Base-by-base conservation (phyloP, 2,329 filamentous ascomycete species). In the Xylariaceae sp. region DNA sequence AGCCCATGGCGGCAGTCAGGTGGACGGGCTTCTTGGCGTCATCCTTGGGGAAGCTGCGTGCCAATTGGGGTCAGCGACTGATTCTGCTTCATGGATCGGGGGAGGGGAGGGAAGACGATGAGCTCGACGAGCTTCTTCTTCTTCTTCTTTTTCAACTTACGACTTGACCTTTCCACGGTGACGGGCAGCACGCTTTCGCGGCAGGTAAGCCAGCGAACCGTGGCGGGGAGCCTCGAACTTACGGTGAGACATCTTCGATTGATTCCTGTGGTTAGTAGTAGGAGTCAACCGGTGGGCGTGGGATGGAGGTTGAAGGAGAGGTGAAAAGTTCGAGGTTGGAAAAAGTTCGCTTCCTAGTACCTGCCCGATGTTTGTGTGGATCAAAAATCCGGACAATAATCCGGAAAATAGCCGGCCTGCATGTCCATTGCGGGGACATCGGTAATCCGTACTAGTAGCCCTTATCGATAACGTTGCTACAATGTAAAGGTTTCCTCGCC, bases 11-110 rank as follows among this genome's bases (percentile, higher is more conserved):
- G 75, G 94, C 94, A 68, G 94, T 99, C 75, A 99, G 87, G 86
- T 99, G 94, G 79, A 97, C 91, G 75, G 92, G 90, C 88, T 97
- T 96, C 90, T 97, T 97, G 76, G 92, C 84, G 86, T 99, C 92
- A 90, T 99, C 94, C 89, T 97, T 97, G 77, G 94, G 94, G 88
- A 99, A 99, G 81, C 91, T 95, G 75, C 72, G 59, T 5, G 47
- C 52, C 35, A 62, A 67, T 64, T 58, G 60, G 48, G 15, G 59
- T 69, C 54, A 70, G 67, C 4, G 45, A 61, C 53, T 51, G 51
- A 53, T 53, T 39, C 61, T 64, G 58, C 45, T 57, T 58, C 35
- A 15, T 13, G 3, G 17, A 56, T 30, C 23, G 23, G 23, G 23
- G 23, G 3, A 35, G 39, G 45, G 64, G 61, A 67, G 62, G 62